Percentiles rank a stretch among this genome's conserved stretches.
Conservation (phyloP, 2,329 filamentous ascomycete genomes). For the Fusarium lyarnte region DNA sequence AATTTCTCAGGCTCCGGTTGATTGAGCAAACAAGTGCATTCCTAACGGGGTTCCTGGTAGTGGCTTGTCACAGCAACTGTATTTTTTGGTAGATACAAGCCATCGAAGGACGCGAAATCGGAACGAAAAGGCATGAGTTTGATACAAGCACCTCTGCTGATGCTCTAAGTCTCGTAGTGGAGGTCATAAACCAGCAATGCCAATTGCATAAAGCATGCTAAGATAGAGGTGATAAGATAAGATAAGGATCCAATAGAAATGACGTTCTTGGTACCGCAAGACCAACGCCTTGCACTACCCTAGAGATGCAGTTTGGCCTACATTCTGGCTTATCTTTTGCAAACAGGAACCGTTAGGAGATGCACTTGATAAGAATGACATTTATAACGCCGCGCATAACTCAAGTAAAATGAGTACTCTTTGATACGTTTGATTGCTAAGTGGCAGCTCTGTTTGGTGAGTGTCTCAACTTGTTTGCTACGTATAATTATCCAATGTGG, state of each 20-base stretch:
- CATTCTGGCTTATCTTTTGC: accelerated
- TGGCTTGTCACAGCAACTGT: accelerated
- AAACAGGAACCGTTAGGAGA: too few species aligned
- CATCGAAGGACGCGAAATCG: background rate
- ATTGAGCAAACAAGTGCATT: background rate
- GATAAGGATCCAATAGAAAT: background rate
- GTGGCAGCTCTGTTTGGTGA: accelerated
- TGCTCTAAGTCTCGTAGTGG: too few species aligned
- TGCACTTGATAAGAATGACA: too few species aligned
- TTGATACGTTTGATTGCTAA: too few species aligned
- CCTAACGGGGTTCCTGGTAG: accelerated
- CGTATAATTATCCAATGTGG: accelerated
- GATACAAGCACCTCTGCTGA: background rate
- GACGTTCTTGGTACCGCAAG: background rate
- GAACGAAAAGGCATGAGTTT: background rate
- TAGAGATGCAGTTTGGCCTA: background rate
- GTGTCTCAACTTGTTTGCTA: background rate
- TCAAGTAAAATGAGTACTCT: accelerated
- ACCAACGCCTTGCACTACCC: background rate
- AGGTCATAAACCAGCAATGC: too few species aligned
- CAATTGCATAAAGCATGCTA: too few species aligned
- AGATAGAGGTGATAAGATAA: background rate
- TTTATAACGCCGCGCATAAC: accelerated
- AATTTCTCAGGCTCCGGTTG: background rate
- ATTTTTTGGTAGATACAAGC: background rate